Percentiles rank a stretch among this genome's conserved stretches.
phyloP scores from a whole-genome alignment of 2,329 filamentous ascomycete species.

The Achaetomium macrosporum region DNA sequence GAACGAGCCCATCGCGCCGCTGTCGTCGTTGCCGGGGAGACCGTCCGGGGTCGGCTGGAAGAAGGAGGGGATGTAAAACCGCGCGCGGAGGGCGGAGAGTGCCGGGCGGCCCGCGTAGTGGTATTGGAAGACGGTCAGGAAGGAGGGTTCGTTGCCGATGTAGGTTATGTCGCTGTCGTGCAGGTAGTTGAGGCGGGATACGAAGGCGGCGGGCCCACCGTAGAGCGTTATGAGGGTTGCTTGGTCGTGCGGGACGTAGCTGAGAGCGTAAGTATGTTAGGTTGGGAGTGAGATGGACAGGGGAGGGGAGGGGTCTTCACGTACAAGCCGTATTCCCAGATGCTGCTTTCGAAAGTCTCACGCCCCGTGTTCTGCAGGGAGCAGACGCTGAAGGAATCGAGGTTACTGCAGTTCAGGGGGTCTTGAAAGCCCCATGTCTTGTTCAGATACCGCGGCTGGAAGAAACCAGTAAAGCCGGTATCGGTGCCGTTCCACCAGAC shows the following conservation, averaged over 20 bases:
- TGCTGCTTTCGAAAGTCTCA: conserved; percentile 67
- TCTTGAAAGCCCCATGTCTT: conserved; percentile 64
- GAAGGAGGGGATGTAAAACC: conserved; percentile 59
- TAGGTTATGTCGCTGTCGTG: conserved; percentile 61
- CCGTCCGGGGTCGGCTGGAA: conserved; percentile 56
- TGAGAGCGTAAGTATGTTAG: conserved; percentile 13
- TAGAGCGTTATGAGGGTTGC: conserved; percentile 50
- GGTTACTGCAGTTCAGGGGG: conserved; percentile 55
- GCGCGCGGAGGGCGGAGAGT: conserved; percentile 47
- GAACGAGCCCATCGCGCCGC: conserved; percentile 65
- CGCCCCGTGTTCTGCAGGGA: conserved; percentile 53
- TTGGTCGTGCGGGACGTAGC: conserved; percentile 50
- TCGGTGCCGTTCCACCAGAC: conserved; percentile 46
- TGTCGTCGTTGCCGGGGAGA: conserved; percentile 66
- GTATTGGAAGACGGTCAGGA: conserved; percentile 61
- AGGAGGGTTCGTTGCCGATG: conserved; percentile 57
- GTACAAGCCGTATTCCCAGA: conserved; percentile 69
- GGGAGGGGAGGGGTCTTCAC: conserved; percentile 25
- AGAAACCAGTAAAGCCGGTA: conserved; percentile 64
- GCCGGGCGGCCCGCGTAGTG: conserved; percentile 63
- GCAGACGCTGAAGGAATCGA: conserved; percentile 52
- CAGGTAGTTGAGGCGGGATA: conserved; percentile 55
- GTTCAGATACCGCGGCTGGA: conserved; percentile 63
- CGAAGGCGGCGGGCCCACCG: conserved; percentile 53
- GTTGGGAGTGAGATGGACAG: background rate